Percentiles rank a stretch among this genome's conserved stretches.
Evolutionary conservation across 106 monocot genomes (phyloP).

Genomic region (Alisma plantagoaquatica): DNA sequence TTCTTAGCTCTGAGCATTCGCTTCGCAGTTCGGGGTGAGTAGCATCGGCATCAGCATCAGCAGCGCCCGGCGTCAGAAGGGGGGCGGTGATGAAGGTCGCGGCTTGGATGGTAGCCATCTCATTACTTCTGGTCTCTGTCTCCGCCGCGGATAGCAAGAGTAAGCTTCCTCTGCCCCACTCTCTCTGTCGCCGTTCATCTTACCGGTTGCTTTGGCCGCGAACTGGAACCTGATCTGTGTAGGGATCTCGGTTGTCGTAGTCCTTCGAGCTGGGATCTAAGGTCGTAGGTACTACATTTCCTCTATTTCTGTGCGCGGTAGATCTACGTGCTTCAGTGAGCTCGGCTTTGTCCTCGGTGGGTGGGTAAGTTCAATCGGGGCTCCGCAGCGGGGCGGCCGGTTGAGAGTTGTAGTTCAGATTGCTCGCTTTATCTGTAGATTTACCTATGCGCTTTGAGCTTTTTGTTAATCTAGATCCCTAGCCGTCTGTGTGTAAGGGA

Average conservation of each 20-base stretch:
- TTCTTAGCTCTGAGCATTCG: too few species aligned
- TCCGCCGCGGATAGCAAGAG: conserved; percentile 39
- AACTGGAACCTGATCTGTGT: too few species aligned
- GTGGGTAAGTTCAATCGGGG: too few species aligned
- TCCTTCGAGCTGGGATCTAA: not conserved
- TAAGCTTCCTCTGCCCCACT: conserved; percentile 7
- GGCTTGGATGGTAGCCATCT: conserved; percentile 11
- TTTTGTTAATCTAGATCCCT: too few species aligned
- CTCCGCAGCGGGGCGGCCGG: too few species aligned
- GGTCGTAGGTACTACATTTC: not conserved
- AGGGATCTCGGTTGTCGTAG: not conserved
- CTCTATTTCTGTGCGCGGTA: not conserved
- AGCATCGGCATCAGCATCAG: too few species aligned
- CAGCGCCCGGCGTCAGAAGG: too few species aligned
- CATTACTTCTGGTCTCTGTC: conserved; percentile 15
- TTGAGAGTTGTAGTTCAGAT: too few species aligned
- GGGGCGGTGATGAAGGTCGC: conserved; percentile 18
- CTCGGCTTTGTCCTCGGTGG: not conserved
- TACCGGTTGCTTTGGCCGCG: not conserved
- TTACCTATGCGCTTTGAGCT: too few species aligned
- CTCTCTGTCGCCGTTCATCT: not conserved
- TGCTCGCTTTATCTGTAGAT: too few species aligned
- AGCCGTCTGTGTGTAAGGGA: too few species aligned
- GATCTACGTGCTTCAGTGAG: not conserved
- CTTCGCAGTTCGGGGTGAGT: too few species aligned